A percentile compares a stretch with the other conserved stretches of the same genome.
Evolutionary conservation across 208 protist genomes (phyloP).

Genomic region (Porcisia deanei): DNA sequence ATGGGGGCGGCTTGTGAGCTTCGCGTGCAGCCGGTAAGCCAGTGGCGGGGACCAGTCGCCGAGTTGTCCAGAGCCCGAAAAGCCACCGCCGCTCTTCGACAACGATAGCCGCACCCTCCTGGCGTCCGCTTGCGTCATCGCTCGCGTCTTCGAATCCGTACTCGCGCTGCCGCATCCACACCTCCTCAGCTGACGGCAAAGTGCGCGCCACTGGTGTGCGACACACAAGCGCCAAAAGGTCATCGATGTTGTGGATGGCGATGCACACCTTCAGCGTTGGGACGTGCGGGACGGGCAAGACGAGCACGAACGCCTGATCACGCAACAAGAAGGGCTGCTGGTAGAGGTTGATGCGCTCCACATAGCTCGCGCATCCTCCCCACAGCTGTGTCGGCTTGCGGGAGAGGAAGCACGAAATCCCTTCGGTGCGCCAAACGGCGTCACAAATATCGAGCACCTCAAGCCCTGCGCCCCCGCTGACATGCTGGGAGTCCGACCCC

Average conservation of each 20-base stretch:
- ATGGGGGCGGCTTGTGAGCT: background rate
- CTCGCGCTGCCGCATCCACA: conserved; percentile 38
- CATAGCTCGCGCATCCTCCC: conserved; percentile 65
- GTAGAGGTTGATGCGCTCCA: conserved; percentile 59
- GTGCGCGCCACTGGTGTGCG: conserved; percentile 38
- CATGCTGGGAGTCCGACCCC: background rate
- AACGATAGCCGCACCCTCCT: background rate
- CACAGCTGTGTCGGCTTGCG: conserved; percentile 32
- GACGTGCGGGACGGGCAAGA: conserved; percentile 61
- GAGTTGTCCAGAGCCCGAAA: conserved; percentile 37
- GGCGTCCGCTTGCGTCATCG: conserved; percentile 1
- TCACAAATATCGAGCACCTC: conserved; percentile 53
- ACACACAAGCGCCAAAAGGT: conserved; percentile 59
- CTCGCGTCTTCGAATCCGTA: conserved; percentile 25
- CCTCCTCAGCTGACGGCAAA: conserved; percentile 41
- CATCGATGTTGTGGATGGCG: conserved; percentile 69
- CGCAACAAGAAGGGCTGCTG: conserved; percentile 67
- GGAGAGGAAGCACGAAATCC: conserved; percentile 66
- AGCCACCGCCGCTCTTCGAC: conserved; percentile 36
- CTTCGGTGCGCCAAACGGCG: conserved; percentile 43
- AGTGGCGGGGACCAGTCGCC: conserved; percentile 3
- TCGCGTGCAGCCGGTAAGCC: background rate
- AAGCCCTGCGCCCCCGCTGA: conserved; percentile 2
- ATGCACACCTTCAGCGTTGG: conserved; percentile 67
- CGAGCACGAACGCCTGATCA: conserved; percentile 60